Base-by-base conservation (phyloP, 2,329 filamentous ascomycete species). In the Xylaria sp. region DNA sequence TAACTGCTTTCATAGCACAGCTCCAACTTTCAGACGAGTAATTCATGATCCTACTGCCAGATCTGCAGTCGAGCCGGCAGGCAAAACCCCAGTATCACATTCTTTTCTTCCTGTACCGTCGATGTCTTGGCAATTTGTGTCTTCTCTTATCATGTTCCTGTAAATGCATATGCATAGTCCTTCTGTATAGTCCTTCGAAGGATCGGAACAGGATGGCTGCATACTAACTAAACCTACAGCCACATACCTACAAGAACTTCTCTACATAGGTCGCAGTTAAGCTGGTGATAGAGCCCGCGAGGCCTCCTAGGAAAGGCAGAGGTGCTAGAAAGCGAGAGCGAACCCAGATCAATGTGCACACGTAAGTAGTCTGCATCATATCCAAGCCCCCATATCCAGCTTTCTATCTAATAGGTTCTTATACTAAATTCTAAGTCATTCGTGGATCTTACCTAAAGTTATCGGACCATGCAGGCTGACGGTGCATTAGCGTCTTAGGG, bases 271-370 rank as follows among this genome's bases (percentile, higher is more conserved):
- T 15, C 1, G 7, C 56, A 15, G n/a, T 17, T 26, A 15, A 23
- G n/a, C 15, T 51, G 20, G 26, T 15, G 4, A 54, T 42, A 5
- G 46, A 28, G 6, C n/a, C 23, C 10, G 20, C n/a, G 62, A 65
- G 63, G 63, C 63, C 63, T 60, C 63, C 63, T 53, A 11, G 23
- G 9, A 26, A 58, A 9, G 33, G 13, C 42, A 6, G 28, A 31
- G 13, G 7, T 33, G 11, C 26, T 20, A 6, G 13, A 40, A 65
- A 31, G 63, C 46, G 57, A 60, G 54, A 54, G 57, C 63, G 63
- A 65, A 36, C 2, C 15, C 1, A 15, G 9, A 11, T 40, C 20
- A 28, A 63, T 4, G 6, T 49, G 60, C 13, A 63, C 23, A 31
- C 38, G 31, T 48, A 49, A 48, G 53, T 58, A 58, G 20, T 20